phyloP scores from a whole-genome alignment of 2,329 filamentous ascomycete species.

The Lecanoromycetidae sp. region DNA sequence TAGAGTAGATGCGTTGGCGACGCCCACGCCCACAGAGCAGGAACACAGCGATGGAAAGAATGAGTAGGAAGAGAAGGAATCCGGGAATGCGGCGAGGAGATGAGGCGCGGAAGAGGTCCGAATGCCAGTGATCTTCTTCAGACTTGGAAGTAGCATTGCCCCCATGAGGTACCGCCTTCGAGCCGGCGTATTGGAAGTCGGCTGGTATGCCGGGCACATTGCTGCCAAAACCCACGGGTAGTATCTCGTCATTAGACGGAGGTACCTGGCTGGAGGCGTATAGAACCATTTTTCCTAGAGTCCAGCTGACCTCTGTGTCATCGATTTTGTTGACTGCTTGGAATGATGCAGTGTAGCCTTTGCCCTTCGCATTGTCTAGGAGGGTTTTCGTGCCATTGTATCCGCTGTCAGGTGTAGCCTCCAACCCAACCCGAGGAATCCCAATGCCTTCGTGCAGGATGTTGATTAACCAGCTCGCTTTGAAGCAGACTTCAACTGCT shows the following conservation, averaged over 20 bases:
- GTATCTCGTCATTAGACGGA: slow-evolving; percentile 43
- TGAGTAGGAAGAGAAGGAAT: slow-evolving; percentile 63
- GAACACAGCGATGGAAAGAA: slow-evolving; percentile 57
- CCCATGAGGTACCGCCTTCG: slow-evolving; percentile 26
- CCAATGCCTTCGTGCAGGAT: slow-evolving; percentile 93
- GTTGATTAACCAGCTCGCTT: slow-evolving; percentile 95
- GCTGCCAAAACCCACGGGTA: slow-evolving; percentile 86
- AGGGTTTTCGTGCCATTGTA: slow-evolving; percentile 64
- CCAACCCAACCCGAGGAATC: slow-evolving; percentile 71
- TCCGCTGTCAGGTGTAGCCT: slow-evolving; percentile 41
- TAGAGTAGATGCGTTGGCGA: slow-evolving; percentile 46
- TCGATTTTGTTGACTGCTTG: slow-evolving; percentile 87
- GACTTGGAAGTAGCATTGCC: slow-evolving; percentile 18
- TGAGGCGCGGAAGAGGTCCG: slow-evolving; percentile 50
- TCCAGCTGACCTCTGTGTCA: slow-evolving; percentile 91
- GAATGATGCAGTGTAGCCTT: slow-evolving; percentile 73
- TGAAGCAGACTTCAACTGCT: slow-evolving; percentile 87
- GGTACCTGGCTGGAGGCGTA: slow-evolving; percentile 86
- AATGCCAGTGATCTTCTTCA: slow-evolving; percentile 23
- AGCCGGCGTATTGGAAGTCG: slow-evolving; percentile 69
- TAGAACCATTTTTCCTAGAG: slow-evolving; percentile 86
- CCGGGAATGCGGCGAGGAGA: slow-evolving; percentile 58
- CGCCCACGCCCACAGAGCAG: slow-evolving; percentile 71
- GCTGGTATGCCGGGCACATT: slow-evolving; percentile 55
- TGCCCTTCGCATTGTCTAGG: slow-evolving; percentile 55